Evolutionary conservation across 495 filamentous ascomycete species (phyloP).

Genomic region (Polyplosphaeria fusca): DNA sequence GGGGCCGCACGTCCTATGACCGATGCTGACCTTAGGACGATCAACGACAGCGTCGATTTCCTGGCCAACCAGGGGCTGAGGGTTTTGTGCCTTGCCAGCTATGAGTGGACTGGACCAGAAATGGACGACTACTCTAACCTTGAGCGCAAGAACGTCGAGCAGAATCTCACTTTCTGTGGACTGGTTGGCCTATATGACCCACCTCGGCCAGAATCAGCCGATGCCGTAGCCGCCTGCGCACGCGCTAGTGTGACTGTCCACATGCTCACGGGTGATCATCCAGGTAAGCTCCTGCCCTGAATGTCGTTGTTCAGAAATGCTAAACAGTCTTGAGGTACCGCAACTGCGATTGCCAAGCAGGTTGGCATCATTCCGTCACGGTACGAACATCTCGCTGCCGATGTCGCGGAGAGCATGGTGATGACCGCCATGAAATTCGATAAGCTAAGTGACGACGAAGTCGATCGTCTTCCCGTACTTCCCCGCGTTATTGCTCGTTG

Average conservation of each 20-base stretch:
- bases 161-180: constrained; percentile 60
- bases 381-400: constrained; percentile 27
- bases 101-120: background rate
- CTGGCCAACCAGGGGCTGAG: constrained; percentile 13
- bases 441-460: constrained; percentile 53
- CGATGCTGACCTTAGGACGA: background rate
- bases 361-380: constrained; percentile 43
- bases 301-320: no score
- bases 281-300: background rate
- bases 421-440: constrained; percentile 68
- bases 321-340: constrained; percentile 44
- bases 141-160: constrained; percentile 55
- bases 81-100: constrained; percentile 11
- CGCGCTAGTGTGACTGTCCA: constrained; percentile 57
- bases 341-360: constrained; percentile 55
- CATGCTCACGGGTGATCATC: constrained; percentile 42
- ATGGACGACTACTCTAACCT: constrained; percentile 36
- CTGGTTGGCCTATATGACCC: constrained; percentile 73
- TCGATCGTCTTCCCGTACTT: constrained; percentile 61
- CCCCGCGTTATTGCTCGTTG: constrained; percentile 68
- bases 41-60: constrained; percentile 2
- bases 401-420: constrained; percentile 46
- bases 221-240: constrained; percentile 51
- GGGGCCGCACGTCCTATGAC: background rate
- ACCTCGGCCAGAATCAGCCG: constrained; percentile 62